Base-by-base conservation (phyloP, 2,329 filamentous ascomycete genomes). In the Hypoxylon sp. region DNA sequence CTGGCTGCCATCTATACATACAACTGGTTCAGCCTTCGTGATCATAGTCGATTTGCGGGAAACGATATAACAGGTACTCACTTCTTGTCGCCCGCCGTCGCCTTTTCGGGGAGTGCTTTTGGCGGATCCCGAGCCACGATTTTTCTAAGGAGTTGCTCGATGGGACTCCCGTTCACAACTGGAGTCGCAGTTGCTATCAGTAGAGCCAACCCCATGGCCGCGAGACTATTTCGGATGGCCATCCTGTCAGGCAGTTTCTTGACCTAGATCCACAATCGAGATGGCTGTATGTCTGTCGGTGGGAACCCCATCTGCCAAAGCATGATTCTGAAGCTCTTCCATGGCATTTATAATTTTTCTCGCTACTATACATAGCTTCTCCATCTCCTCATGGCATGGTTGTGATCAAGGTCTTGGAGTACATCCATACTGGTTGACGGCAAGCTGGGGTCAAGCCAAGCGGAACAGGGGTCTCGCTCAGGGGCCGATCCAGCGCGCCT, bases 11-110 rank as follows among this genome's bases (percentile, higher is more conserved):
- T 51, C 71, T 74, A 37, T 27, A 41, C 27, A 37, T 27, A 41
- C 27, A 47, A 3, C 2, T 29, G 34, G 52, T 47, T 67, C 12
- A 66, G 63, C 30, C 4, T 48, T 32, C 12, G 12, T 30, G 12
- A 39, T 51, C 16, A 37, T 52, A 16, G 4, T 30, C 62, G 5
- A 34, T 27, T 37, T 3, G n/a, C 25, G 53, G 41, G 6, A 34
- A 55, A 4, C 25, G 5, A 55, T 29, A 5, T 9, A n/a, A n/a
- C n/a, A n/a, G 16, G n/a, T 32, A 60, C 72, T 67, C 45, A 74
- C 69, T 70, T 74, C 57, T 73, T 65, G 59, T 75, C 73, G n/a
- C 66, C 63, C 25, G 64, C 71, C 8, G 73, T 74, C 7, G 74
- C 74, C 29, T 66, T 74, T 62, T 72, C 60, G 3, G 73, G 72